Evolutionary conservation across 2,329 filamentous ascomycete species (phyloP).

Genomic region (Arachnopeziza araneosa): DNA sequence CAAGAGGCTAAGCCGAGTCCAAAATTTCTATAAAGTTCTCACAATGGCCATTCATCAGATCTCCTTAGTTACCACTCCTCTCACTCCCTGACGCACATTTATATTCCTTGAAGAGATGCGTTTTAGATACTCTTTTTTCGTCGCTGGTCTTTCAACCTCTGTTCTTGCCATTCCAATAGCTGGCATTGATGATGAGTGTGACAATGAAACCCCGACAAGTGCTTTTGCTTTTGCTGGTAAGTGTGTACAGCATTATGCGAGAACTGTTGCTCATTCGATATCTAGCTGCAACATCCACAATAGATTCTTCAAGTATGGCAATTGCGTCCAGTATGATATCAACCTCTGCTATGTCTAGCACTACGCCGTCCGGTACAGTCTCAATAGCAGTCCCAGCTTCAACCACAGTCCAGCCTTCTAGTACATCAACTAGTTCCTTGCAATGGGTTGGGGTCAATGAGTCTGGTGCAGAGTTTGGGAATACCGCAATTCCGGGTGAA

Average conservation of each 20-base stretch:
- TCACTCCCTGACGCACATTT: neutral
- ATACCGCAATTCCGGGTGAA: slow-evolving; percentile 47
- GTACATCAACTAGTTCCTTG: neutral
- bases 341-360: neutral
- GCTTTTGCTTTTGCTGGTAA: neutral
- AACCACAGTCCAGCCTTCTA: neutral
- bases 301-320: neutral
- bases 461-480: slow-evolving; percentile 58
- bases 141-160: slow-evolving; percentile 1
- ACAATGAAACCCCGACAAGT: neutral
- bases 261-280: neutral
- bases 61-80: neutral
- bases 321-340: neutral
- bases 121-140: slow-evolving; percentile 6
- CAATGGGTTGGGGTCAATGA: slow-evolving; percentile 31
- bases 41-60: neutral
- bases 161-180: slow-evolving; percentile 1
- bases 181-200: slow-evolving; percentile 2
- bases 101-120: neutral
- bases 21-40: neutral
- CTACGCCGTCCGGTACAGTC: neutral
- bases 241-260: neutral
- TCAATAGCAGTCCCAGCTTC: neutral
- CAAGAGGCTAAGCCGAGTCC: neutral
- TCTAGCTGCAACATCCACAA: neutral